Percentiles rank a stretch among this genome's conserved stretches.
phyloP scores from a whole-genome alignment of 2,329 filamentous ascomycete species.

The Leptodontidium sp. region DNA sequence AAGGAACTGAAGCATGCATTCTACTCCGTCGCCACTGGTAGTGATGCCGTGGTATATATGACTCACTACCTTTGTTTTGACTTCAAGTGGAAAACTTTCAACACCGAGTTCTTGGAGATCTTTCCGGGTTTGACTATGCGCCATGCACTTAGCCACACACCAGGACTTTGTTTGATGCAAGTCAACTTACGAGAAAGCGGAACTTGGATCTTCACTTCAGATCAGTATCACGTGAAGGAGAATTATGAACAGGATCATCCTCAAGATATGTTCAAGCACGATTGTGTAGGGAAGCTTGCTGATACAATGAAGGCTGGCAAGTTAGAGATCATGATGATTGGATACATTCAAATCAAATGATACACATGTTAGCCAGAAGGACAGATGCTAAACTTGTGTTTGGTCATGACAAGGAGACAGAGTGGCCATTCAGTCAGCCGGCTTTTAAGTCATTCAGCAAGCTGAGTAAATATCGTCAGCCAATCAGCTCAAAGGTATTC shows the following conservation, averaged over 20 bases:
- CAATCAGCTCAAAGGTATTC: too few relatives aligned
- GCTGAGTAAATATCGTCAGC: too few relatives aligned
- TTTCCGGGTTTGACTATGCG: slow-evolving; percentile 46
- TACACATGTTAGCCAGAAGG: slow-evolving; percentile 41
- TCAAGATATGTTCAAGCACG: slow-evolving; percentile 41
- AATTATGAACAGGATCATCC: slow-evolving; percentile 49
- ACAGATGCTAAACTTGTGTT: slow-evolving; percentile 29
- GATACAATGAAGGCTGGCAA: slow-evolving; percentile 39
- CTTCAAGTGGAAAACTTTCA: slow-evolving; percentile 52
- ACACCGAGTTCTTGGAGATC: slow-evolving; percentile 47
- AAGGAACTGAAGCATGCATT: slow-evolving; percentile 54
- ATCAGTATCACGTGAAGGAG: slow-evolving; percentile 52
- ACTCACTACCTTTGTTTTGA: slow-evolving; percentile 48
- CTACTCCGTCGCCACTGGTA: slow-evolving; percentile 51
- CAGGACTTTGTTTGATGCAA: slow-evolving; percentile 27
- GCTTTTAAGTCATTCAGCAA: too few relatives aligned
- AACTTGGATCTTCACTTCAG: slow-evolving; percentile 52
- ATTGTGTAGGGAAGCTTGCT: neutral
- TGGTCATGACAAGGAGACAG: slow-evolving; percentile 38
- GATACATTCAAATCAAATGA: slow-evolving; percentile 44
- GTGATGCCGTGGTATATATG: slow-evolving; percentile 50
- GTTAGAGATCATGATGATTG: slow-evolving; percentile 50
- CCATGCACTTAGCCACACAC: slow-evolving; percentile 30
- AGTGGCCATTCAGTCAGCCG: too few relatives aligned
- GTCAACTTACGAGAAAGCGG: slow-evolving; percentile 27